Evolutionary conservation across 2,329 filamentous ascomycete genomes (phyloP).

Genomic region (Lecanicillium sp.): DNA sequence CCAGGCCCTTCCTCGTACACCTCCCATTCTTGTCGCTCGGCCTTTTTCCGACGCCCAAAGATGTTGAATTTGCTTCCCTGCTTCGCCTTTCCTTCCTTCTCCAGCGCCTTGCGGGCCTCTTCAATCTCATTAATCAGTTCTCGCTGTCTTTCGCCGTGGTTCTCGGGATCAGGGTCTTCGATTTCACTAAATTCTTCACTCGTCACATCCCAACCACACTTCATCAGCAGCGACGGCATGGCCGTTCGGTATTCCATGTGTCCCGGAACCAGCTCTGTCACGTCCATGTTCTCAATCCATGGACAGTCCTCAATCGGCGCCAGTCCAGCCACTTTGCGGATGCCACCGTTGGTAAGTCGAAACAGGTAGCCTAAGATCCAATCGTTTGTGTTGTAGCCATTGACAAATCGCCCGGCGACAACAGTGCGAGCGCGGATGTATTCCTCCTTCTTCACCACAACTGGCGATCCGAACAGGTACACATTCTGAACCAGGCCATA

Average conservation of each 20-base stretch:
- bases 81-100: slow-evolving; percentile 62
- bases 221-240: slow-evolving; percentile 79
- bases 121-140: slow-evolving; percentile 96
- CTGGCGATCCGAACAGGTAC: slow-evolving; percentile 85
- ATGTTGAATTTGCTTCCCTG: slow-evolving; percentile 57
- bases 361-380: slow-evolving; percentile 98
- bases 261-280: slow-evolving; percentile 75
- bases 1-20: slow-evolving; percentile 66
- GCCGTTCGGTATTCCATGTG: slow-evolving; percentile 95
- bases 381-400: slow-evolving; percentile 88
- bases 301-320: slow-evolving; percentile 67
- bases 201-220: slow-evolving; percentile 85
- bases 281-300: slow-evolving; percentile 81
- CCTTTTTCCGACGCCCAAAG: slow-evolving; percentile 75
- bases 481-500: slow-evolving; percentile 89
- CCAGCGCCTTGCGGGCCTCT: slow-evolving; percentile 79
- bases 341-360: slow-evolving; percentile 85
- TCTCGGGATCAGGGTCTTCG: slow-evolving; percentile 93
- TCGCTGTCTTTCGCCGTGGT: slow-evolving; percentile 76
- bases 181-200: slow-evolving; percentile 95
- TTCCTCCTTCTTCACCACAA: slow-evolving; percentile 88
- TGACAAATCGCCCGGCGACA: slow-evolving; percentile 87
- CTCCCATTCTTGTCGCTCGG: slow-evolving; percentile 85
- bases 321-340: slow-evolving; percentile 80
- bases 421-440: slow-evolving; percentile 74